phyloP scores from a whole-genome alignment of 192 early-diverging fungal species.

The Coemansia sp. region DNA sequence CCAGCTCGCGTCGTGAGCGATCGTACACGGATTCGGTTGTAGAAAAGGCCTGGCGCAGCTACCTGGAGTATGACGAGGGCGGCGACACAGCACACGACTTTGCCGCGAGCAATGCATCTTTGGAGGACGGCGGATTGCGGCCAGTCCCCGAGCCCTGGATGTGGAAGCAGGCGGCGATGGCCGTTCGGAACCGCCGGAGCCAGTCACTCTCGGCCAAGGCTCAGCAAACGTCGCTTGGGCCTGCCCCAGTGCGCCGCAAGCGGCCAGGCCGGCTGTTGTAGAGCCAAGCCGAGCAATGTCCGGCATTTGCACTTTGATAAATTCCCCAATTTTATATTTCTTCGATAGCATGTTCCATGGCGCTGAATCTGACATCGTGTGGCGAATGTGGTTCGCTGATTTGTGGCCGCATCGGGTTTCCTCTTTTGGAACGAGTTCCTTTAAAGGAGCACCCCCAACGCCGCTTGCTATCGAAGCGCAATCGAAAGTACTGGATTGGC shows the following conservation, averaged over 20 bases:
- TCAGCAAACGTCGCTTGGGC: background rate
- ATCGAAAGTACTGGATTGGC: background rate
- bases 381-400: background rate
- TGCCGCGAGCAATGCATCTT: slow-evolving; percentile 10
- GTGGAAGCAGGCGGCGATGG: slow-evolving; percentile 51
- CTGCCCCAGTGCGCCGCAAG: background rate
- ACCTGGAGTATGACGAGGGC: slow-evolving; percentile 31
- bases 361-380: background rate
- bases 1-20: slow-evolving; percentile 44
- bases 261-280: background rate
- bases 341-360: background rate
- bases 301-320: background rate
- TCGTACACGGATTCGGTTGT: slow-evolving; percentile 48
- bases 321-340: background rate
- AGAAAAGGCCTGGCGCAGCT: slow-evolving; percentile 46
- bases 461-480: background rate
- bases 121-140: slow-evolving; percentile 8
- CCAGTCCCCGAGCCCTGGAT: slow-evolving; percentile 51
- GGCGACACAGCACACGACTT: slow-evolving; percentile 19
- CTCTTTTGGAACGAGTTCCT: slow-evolving; percentile 1
- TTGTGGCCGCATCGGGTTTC: background rate
- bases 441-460: background rate
- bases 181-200: slow-evolving; percentile 46
- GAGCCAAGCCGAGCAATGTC: background rate
- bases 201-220: slow-evolving; percentile 34